These are phyloP conservation scores for Clonostachys solani DNA, from an alignment of 2,329 filamentous ascomycete species.

Conservation along the genomic window DNA sequence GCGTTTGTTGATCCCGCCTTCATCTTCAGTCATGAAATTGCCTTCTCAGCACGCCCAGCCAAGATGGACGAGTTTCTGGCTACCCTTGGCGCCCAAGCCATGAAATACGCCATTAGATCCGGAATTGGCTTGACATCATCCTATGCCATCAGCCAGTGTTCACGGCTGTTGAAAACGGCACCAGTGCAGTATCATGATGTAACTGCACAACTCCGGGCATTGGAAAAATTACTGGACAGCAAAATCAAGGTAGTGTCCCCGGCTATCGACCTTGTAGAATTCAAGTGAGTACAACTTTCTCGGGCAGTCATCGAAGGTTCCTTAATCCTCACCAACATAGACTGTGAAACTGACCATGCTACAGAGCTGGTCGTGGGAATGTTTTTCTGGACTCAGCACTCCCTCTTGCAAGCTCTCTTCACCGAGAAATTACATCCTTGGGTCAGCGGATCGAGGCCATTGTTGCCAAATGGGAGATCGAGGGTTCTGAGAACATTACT, in stretches of 20 bases:
- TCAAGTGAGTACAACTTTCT: slow-evolving; percentile 55
- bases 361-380: slow-evolving; percentile 49
- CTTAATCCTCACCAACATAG: slow-evolving; percentile 1
- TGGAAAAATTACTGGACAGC: slow-evolving; percentile 73
- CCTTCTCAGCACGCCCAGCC: neutral
- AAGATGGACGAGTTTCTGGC: slow-evolving; percentile 65
- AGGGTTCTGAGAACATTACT: neutral
- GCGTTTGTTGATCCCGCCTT: too few species aligned
- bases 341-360: too few species aligned
- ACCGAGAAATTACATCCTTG: slow-evolving; percentile 77
- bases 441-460: slow-evolving; percentile 71
- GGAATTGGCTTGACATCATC: slow-evolving; percentile 81
- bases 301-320: neutral
- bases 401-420: slow-evolving; percentile 74
- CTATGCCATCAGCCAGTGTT: slow-evolving; percentile 81
- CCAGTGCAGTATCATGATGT: slow-evolving; percentile 46
- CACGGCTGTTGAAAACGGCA: slow-evolving; percentile 65
- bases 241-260: slow-evolving; percentile 89
- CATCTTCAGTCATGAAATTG: too few species aligned
- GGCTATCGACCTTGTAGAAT: slow-evolving; percentile 86
- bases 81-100: slow-evolving; percentile 61
- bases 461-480: slow-evolving; percentile 56
- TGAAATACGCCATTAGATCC: slow-evolving; percentile 89
- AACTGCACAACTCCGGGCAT: slow-evolving; percentile 60
- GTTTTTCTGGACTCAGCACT: slow-evolving; percentile 75